Percentiles rank a stretch among this genome's conserved stretches.
phyloP scores from a whole-genome alignment of 805 yeast genomes.

The Starmera amethionina region DNA sequence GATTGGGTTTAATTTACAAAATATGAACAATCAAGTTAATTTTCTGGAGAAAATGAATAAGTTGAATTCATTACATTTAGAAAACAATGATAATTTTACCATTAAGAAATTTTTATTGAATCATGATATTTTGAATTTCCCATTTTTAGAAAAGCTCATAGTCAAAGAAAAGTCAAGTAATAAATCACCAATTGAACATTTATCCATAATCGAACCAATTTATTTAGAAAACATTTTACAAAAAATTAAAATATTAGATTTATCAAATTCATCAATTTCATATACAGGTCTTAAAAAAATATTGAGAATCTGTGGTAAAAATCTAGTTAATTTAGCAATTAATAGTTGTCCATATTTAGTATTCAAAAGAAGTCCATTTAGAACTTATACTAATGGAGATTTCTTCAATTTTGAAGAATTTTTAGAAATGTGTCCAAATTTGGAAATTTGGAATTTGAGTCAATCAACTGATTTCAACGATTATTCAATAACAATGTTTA shows the following conservation, averaged over 20 bases:
- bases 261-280: constrained; percentile 17
- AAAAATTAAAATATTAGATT: constrained; percentile 8
- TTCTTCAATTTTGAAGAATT: constrained; percentile 14
- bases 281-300: constrained; percentile 12
- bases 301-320: constrained; percentile 5
- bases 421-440: constrained; percentile 6
- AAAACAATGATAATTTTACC: constrained; percentile 12
- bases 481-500: constrained; percentile 10
- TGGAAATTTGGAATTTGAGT: constrained; percentile 12
- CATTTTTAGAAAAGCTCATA: constrained; percentile 7
- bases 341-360: constrained; percentile 14
- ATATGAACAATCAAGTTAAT: too few species aligned
- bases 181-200: constrained; percentile 9
- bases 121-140: constrained; percentile 10
- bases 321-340: constrained; percentile 9
- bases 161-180: constrained; percentile 7
- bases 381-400: constrained; percentile 4
- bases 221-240: constrained; percentile 10
- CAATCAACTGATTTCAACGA: constrained; percentile 17
- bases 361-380: constrained; percentile 10
- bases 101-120: constrained; percentile 8
- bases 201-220: constrained; percentile 5
- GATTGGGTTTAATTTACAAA: constrained; percentile 13
- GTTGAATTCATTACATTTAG: constrained; percentile 11
- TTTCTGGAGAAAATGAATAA: constrained; percentile 9